phyloP scores from a whole-genome alignment of 306 rosid genomes.

The Psophocarpus tetragonolobus region DNA sequence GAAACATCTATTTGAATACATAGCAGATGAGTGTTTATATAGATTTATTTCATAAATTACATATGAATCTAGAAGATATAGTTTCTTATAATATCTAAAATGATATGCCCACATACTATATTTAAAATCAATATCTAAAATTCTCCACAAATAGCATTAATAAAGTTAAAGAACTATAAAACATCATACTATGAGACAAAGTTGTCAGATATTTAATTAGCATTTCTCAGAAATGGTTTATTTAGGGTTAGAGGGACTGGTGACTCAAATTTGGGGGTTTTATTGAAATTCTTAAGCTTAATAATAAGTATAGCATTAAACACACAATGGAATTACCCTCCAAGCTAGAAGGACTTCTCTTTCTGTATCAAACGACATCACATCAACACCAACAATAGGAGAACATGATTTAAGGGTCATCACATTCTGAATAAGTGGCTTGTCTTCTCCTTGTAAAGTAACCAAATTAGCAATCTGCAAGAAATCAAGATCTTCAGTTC shows the following conservation, averaged over 20 bases:
- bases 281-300: background rate
- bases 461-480: conserved; percentile 89
- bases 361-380: conserved; percentile 86
- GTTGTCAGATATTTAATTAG: background rate
- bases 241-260: background rate
- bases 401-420: conserved; percentile 96
- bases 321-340: conserved; percentile 65
- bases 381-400: conserved; percentile 94
- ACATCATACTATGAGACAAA: background rate
- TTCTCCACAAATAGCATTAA: too few relatives aligned
- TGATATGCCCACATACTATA: too few relatives aligned
- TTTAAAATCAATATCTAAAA: too few relatives aligned
- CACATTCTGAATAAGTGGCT: conserved; percentile 81
- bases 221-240: conserved; percentile 2
- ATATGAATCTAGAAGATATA: too few relatives aligned
- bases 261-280: background rate
- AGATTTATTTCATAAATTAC: too few relatives aligned
- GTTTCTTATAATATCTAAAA: too few relatives aligned
- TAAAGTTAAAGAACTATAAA: background rate
- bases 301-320: conserved; percentile 4
- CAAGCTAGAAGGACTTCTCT: conserved; percentile 91
- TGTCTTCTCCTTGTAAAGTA: conserved; percentile 85
- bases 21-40: too few relatives aligned
- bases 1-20: too few relatives aligned
- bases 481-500: conserved; percentile 33